Conservation (phyloP, 164 flowering plant genomes). For the Magnolia changhungtana region DNA sequence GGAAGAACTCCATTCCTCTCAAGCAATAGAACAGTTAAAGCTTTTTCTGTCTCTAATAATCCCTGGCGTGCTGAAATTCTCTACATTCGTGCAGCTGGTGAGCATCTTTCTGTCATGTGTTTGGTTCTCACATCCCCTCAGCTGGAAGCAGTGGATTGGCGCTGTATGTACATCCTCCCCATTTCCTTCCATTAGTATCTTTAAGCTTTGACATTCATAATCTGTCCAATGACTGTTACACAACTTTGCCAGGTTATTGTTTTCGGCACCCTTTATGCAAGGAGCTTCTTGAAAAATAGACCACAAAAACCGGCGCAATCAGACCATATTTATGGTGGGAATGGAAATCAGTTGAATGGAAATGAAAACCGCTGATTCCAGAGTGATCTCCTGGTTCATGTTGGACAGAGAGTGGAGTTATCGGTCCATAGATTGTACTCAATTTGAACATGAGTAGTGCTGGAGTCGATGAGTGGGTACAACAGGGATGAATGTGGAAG, state of each 20-base stretch:
- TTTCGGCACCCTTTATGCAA: constrained; percentile 71
- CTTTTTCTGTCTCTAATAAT: too few relatives aligned
- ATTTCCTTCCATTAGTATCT: neutral
- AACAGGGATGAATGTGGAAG: neutral
- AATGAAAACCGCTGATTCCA: neutral
- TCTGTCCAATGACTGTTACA: neutral
- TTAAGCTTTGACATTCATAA: neutral
- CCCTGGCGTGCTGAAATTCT: neutral
- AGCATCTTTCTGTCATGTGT: constrained; percentile 93
- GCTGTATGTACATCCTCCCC: constrained; percentile 50
- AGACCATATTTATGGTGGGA: neutral
- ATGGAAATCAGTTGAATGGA: neutral
- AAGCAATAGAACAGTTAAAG: too few relatives aligned
- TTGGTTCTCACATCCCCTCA: constrained; percentile 87
- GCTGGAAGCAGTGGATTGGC: constrained; percentile 82
- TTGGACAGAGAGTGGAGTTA: neutral
- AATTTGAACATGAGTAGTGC: neutral
- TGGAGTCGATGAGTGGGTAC: neutral
- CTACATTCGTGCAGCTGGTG: constrained; percentile 47
- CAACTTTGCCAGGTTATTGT: constrained; percentile 60
- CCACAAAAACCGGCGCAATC: constrained; percentile 32
- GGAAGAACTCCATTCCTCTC: too few relatives aligned
- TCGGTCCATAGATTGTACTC: neutral
- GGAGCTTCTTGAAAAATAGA: constrained; percentile 42
- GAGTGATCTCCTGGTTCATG: neutral